Percentiles rank a stretch among this genome's conserved stretches.
phyloP scores from a whole-genome alignment of 208 protist genomes.

The Borovskyia barvae region DNA sequence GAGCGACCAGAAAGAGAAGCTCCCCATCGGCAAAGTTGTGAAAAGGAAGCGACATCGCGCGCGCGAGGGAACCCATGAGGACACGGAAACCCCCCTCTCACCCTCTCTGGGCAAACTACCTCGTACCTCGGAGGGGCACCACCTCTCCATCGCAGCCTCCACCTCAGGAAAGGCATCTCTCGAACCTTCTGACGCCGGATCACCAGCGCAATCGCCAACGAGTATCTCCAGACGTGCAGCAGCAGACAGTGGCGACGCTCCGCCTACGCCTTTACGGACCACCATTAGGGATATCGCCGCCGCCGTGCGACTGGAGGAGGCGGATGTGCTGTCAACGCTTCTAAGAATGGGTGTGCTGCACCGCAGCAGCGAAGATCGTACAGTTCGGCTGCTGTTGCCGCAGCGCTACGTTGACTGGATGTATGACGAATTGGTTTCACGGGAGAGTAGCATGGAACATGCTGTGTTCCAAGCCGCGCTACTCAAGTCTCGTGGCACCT shows the following conservation, averaged over 20 bases:
- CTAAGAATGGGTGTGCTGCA: slow-evolving; percentile 79
- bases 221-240: background rate
- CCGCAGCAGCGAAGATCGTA: slow-evolving; percentile 64
- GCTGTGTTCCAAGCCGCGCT: slow-evolving; percentile 46
- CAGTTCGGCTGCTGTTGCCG: slow-evolving; percentile 59
- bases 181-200: background rate
- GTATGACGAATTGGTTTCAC: slow-evolving; percentile 16
- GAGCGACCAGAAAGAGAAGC: too few relatives aligned
- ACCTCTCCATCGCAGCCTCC: too few relatives aligned
- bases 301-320: slow-evolving; percentile 65
- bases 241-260: background rate
- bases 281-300: slow-evolving; percentile 58
- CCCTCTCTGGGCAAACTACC: too few relatives aligned
- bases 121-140: too few relatives aligned
- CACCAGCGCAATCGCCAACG: background rate
- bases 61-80: too few relatives aligned
- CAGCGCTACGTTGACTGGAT: slow-evolving; percentile 46
- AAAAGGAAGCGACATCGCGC: too few relatives aligned
- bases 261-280: slow-evolving; percentile 1
- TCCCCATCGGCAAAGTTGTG: too few relatives aligned
- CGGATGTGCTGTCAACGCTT: slow-evolving; percentile 74
- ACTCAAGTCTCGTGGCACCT: slow-evolving; percentile 17
- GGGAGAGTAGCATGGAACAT: slow-evolving; percentile 22
- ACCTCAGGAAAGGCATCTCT: too few relatives aligned
- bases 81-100: too few relatives aligned